These are phyloP conservation scores for Ulmus americana DNA, from an alignment of 331 rosid genomes.

Conservation along the genomic window DNA sequence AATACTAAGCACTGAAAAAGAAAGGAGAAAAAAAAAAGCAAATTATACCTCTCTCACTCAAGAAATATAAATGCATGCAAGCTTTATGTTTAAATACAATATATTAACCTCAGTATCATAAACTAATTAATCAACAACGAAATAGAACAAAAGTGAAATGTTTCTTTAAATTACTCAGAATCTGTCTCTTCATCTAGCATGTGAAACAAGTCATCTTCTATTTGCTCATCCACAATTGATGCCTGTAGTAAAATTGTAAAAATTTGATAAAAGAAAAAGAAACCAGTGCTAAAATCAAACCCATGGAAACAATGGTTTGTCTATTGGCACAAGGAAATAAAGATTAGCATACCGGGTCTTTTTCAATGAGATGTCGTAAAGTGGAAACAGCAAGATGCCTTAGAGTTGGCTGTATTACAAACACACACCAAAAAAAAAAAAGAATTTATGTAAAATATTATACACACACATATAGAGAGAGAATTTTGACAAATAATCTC, in stretches of 20 bases:
- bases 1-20: not conserved
- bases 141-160: not conserved
- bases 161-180: conserved; percentile 58
- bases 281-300: conserved; percentile 24
- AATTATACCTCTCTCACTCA: not conserved
- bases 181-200: conserved; percentile 99
- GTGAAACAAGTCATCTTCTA: conserved; percentile 78
- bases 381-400: conserved; percentile 95
- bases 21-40: too few species aligned
- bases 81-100: too few species aligned
- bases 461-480: too few species aligned
- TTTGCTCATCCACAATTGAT: conserved; percentile 71
- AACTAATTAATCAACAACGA: not conserved
- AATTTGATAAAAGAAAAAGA: conserved; percentile 1
- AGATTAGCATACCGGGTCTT: conserved; percentile 68
- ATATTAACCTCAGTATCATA: not conserved
- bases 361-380: conserved; percentile 86
- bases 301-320: conserved; percentile 12
- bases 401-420: conserved; percentile 66
- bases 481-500: conserved; percentile 5
- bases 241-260: conserved; percentile 44
- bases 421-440: conserved; percentile 5
- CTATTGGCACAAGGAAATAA: conserved; percentile 15
- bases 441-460: conserved; percentile 1
- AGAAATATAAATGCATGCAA: not conserved